Conservation (phyloP, 306 rosid species). For the Trifolium pratense region DNA sequence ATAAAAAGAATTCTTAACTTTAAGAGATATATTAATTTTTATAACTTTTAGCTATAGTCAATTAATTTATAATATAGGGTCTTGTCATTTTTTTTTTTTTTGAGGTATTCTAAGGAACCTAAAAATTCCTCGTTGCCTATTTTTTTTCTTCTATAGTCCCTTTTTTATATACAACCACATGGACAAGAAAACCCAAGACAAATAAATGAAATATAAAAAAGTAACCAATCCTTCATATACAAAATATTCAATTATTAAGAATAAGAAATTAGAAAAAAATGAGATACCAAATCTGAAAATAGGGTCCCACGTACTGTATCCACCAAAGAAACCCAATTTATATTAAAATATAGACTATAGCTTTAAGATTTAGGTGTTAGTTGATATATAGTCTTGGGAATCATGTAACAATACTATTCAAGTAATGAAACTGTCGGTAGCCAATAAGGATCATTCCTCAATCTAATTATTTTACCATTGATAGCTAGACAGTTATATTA, state of each 20-base stretch:
- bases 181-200: not conserved
- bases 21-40: not conserved
- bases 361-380: slow-evolving; percentile 40
- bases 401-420: slow-evolving; percentile 20
- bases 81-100: too few relatives aligned
- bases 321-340: slow-evolving; percentile 17
- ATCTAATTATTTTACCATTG: not conserved
- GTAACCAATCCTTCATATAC: not conserved
- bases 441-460: slow-evolving; percentile 27
- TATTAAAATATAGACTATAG: slow-evolving; percentile 16
- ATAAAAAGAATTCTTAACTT: not conserved
- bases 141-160: not conserved
- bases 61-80: not conserved
- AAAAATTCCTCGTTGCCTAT: not conserved
- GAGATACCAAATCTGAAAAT: slow-evolving; percentile 37
- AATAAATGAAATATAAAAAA: slow-evolving; percentile 2
- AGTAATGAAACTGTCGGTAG: slow-evolving; percentile 46
- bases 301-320: slow-evolving; percentile 38
- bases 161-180: slow-evolving; percentile 25
- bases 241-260: slow-evolving; percentile 16
- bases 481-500: not conserved
- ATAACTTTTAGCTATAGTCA: not conserved
- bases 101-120: not conserved
- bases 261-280: not conserved
- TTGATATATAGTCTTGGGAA: slow-evolving; percentile 32